Evolutionary conservation across 2,329 filamentous ascomycete species (phyloP).

Genomic region (Didymellaceae sp.): DNA sequence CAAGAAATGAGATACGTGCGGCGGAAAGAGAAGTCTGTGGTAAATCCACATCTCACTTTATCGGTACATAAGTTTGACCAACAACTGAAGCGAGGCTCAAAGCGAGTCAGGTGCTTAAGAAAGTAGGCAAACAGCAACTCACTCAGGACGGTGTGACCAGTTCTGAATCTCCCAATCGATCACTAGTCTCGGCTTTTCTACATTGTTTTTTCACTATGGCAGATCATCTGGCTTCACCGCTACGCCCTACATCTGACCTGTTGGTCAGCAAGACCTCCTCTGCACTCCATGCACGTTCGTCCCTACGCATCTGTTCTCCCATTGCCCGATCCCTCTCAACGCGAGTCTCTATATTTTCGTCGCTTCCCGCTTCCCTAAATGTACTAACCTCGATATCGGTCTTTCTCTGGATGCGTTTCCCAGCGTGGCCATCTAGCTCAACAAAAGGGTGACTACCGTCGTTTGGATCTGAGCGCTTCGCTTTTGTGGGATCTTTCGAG

Average conservation of each 20-base stretch:
- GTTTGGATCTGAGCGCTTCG: conserved; percentile 4
- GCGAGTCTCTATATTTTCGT: neutral
- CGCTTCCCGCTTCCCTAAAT: conserved; percentile 1
- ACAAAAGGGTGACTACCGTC: conserved; percentile 2
- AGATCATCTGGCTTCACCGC: neutral
- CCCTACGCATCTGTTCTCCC: conserved; percentile 11
- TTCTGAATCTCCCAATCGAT: too few species aligned
- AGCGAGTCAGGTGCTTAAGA: too few species aligned
- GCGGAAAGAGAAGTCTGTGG: too few species aligned
- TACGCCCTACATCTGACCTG: neutral
- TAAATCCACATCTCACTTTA: too few species aligned
- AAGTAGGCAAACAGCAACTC: too few species aligned
- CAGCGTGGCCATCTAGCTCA: neutral
- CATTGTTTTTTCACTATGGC: too few species aligned
- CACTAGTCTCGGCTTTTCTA: too few species aligned
- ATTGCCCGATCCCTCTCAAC: conserved; percentile 1
- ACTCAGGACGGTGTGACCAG: too few species aligned
- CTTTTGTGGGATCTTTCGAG: conserved; percentile 9
- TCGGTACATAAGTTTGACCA: too few species aligned
- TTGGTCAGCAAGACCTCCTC: neutral
- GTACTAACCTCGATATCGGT: conserved; percentile 11
- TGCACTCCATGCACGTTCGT: conserved; percentile 5
- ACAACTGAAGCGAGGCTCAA: too few species aligned
- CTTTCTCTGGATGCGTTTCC: conserved; percentile 1
- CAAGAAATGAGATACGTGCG: too few species aligned